A percentile compares a stretch with the other conserved stretches of the same genome.
Conservation (phyloP, 164 flowering plant genomes). For the Stephania cephalantha region DNA sequence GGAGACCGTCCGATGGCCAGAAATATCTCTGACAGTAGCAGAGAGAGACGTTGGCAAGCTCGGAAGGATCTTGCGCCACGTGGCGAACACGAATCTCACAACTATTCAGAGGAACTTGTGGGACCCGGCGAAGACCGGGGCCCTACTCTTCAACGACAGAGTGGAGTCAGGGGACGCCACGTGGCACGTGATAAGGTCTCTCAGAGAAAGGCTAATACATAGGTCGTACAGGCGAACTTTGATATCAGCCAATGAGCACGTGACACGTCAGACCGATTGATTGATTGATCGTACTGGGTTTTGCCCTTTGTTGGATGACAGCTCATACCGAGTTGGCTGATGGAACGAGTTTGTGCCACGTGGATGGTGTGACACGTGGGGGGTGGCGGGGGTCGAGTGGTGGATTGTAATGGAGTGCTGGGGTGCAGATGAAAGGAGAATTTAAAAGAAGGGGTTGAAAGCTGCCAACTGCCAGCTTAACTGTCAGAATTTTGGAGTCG, state of each 20-base stretch:
- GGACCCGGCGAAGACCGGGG: constrained; percentile 44
- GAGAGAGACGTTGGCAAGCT: constrained; percentile 60
- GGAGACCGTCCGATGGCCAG: constrained; percentile 54
- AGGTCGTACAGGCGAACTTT: constrained; percentile 26
- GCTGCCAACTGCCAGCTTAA: constrained; percentile 3
- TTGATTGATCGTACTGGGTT: too few species aligned
- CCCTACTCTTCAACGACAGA: constrained; percentile 47
- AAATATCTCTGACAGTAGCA: constrained; percentile 69
- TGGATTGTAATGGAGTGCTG: not conserved
- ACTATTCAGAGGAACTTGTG: constrained; percentile 55
- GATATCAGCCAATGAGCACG: constrained; percentile 9
- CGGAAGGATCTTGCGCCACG: constrained; percentile 53
- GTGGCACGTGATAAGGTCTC: constrained; percentile 57
- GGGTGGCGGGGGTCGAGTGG: not conserved
- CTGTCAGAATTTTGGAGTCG: not conserved
- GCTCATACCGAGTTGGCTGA: not conserved
- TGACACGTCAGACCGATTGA: constrained; percentile 16
- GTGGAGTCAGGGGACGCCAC: constrained; percentile 72
- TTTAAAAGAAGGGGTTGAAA: not conserved
- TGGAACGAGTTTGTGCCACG: not conserved
- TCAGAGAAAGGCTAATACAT: constrained; percentile 28
- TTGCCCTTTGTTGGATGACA: not conserved
- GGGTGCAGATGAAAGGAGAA: not conserved
- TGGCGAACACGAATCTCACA: constrained; percentile 57
- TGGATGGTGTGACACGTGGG: not conserved